Evolutionary conservation across 139 green algal species (phyloP).

Genomic region (Micractinium conductrix): DNA sequence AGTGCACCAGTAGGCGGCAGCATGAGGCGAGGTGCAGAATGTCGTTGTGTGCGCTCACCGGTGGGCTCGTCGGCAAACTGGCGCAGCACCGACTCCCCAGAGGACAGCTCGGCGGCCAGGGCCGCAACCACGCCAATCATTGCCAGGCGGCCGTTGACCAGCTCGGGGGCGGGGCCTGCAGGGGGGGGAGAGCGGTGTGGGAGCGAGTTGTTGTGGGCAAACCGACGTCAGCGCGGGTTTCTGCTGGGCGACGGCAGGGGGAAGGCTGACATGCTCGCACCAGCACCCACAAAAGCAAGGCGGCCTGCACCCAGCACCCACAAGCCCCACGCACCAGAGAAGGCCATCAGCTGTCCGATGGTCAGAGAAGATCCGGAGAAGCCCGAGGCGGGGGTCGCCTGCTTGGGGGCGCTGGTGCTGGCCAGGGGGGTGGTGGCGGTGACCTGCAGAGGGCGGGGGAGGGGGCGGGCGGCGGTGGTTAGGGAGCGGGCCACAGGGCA

Average conservation of each 20-base stretch:
- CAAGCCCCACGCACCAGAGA: constrained; percentile 36
- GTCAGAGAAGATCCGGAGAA: background rate
- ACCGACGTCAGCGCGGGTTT: too few species aligned
- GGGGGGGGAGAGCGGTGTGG: background rate
- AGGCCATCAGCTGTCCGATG: constrained; percentile 55
- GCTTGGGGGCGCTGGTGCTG: background rate
- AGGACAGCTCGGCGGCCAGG: constrained; percentile 48
- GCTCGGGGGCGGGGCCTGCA: constrained; percentile 52
- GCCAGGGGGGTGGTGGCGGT: constrained; percentile 24
- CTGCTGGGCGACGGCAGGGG: too few species aligned
- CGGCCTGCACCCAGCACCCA: too few species aligned
- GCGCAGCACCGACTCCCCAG: constrained; percentile 47
- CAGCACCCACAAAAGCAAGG: too few species aligned
- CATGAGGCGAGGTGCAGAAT: too few species aligned
- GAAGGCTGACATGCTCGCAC: too few species aligned
- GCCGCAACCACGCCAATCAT: constrained; percentile 66
- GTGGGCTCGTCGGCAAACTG: constrained; percentile 46
- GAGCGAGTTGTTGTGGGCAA: too few species aligned
- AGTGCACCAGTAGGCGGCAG: too few species aligned
- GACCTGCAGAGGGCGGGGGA: constrained; percentile 5
- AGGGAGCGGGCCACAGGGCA: too few species aligned
- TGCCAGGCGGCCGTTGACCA: constrained; percentile 65
- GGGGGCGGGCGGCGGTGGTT: too few species aligned
- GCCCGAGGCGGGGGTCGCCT: background rate
- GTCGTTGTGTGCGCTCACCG: too few species aligned